Evolutionary conservation across 805 yeast genomes (phyloP).

Genomic region (Dipodascopsis tothii): DNA sequence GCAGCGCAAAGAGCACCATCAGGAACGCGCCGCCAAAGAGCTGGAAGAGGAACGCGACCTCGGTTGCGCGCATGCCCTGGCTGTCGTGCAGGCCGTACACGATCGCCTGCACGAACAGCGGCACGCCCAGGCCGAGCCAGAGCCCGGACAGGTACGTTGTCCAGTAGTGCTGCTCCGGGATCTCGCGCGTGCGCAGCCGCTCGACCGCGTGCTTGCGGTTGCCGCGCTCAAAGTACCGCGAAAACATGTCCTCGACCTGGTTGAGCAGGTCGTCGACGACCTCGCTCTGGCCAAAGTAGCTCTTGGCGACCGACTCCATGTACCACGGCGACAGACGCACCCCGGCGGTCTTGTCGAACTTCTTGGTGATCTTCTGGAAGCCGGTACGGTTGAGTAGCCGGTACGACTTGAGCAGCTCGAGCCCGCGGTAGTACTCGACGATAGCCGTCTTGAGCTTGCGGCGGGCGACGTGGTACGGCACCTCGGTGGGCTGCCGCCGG

Average conservation of each 20-base stretch:
- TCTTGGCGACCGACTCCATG: slow-evolving; percentile 49
- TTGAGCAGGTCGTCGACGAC: slow-evolving; percentile 55
- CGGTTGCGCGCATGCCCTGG: slow-evolving; percentile 34
- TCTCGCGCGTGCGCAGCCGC: slow-evolving; percentile 48
- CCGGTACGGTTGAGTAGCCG: slow-evolving; percentile 78
- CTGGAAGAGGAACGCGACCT: slow-evolving; percentile 61
- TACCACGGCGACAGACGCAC: slow-evolving; percentile 41
- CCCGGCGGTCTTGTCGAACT: slow-evolving; percentile 69
- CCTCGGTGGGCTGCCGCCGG: slow-evolving; percentile 5
- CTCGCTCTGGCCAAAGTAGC: slow-evolving; percentile 58
- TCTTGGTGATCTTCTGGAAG: slow-evolving; percentile 79
- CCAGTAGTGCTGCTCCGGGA: slow-evolving; percentile 33
- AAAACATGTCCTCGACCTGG: slow-evolving; percentile 60
- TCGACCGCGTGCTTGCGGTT: slow-evolving; percentile 67
- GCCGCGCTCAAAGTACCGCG: slow-evolving; percentile 60
- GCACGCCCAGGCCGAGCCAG: slow-evolving; percentile 60
- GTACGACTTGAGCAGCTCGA: slow-evolving; percentile 64
- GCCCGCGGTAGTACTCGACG: slow-evolving; percentile 63
- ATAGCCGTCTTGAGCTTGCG: slow-evolving; percentile 39
- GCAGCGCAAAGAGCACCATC: slow-evolving; percentile 48
- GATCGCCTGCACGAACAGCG: slow-evolving; percentile 57
- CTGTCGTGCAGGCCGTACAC: slow-evolving; percentile 43
- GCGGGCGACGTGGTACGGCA: slow-evolving; percentile 16
- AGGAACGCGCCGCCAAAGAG: slow-evolving; percentile 89
- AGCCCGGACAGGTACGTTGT: slow-evolving; percentile 56